Evolutionary conservation across 1,284 basidiomycete species (phyloP).

Genomic region (Psilocybe mexicana): DNA sequence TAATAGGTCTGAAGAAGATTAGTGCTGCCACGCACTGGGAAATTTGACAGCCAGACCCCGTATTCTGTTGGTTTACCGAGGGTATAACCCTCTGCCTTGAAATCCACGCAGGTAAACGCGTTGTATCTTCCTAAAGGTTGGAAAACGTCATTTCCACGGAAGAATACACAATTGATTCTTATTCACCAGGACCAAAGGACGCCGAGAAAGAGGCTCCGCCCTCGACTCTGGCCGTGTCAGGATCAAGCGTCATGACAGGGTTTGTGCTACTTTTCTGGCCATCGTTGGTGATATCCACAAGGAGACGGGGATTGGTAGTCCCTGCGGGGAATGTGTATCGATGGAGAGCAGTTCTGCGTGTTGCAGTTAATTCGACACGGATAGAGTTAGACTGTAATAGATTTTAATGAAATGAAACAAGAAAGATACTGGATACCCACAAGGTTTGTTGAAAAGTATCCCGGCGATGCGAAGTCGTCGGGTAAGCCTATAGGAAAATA

Average conservation of each 20-base stretch:
- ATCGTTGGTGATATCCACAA: conserved; percentile 61
- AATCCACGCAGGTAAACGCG: conserved; percentile 62
- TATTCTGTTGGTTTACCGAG: conserved; percentile 49
- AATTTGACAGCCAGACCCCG: conserved; percentile 55
- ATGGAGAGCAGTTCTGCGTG: conserved; percentile 55
- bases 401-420: neutral
- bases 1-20: conserved; percentile 50
- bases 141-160: conserved; percentile 20
- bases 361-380: conserved; percentile 59
- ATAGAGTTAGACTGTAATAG: conserved; percentile 48
- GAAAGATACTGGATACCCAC: conserved; percentile 31
- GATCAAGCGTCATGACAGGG: conserved; percentile 46
- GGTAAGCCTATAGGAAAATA: conserved; percentile 41
- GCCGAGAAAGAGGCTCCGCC: conserved; percentile 42
- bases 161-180: conserved; percentile 15
- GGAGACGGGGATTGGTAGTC: conserved; percentile 45
- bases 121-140: conserved; percentile 46
- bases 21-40: conserved; percentile 47
- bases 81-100: conserved; percentile 54
- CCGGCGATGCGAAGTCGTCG: conserved; percentile 60
- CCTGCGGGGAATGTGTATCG: conserved; percentile 50
- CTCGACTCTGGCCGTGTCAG: conserved; percentile 44
- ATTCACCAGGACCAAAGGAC: conserved; percentile 49
- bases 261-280: conserved; percentile 51
- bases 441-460: conserved; percentile 63